Conservation (phyloP, 495 filamentous ascomycete species). For the Neurospora hispaniola region DNA sequence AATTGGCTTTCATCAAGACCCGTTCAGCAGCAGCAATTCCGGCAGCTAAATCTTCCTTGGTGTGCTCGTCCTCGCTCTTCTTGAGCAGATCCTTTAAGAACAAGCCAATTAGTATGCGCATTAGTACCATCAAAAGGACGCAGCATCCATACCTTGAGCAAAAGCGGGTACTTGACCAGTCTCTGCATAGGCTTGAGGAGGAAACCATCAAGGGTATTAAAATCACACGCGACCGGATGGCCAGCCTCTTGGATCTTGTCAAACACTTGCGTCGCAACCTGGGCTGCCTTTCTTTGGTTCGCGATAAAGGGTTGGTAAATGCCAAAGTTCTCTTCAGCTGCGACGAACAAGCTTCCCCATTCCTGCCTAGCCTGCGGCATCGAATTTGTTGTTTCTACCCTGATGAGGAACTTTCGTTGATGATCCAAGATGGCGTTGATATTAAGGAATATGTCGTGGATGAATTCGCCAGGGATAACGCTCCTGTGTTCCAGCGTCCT, state of each 20-base stretch:
- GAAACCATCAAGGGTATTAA: conserved; percentile 70
- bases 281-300: conserved; percentile 68
- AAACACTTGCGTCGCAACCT: conserved; percentile 48
- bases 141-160: conserved; percentile 58
- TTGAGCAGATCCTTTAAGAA: conserved; percentile 65
- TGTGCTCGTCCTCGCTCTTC: conserved; percentile 60
- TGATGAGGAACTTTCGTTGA: conserved; percentile 86
- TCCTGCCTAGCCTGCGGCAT: conserved; percentile 67
- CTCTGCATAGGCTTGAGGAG: conserved; percentile 94
- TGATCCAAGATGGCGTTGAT: conserved; percentile 90
- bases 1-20: conserved; percentile 72
- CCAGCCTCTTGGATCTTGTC: conserved; percentile 46
- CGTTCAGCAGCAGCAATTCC: conserved; percentile 69
- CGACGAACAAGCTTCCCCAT: conserved; percentile 80
- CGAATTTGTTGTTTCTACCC: conserved; percentile 89
- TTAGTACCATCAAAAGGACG: background rate
- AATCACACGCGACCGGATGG: conserved; percentile 46
- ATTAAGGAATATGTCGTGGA: conserved; percentile 94
- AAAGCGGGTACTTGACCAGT: conserved; percentile 83
- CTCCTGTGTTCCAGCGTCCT: conserved; percentile 79
- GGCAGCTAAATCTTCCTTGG: conserved; percentile 54
- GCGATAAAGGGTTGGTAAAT: conserved; percentile 96
- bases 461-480: conserved; percentile 75
- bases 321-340: conserved; percentile 65
- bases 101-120: conserved; percentile 3